Percentiles rank a stretch among this genome's conserved stretches.
phyloP scores from a whole-genome alignment of 139 green algal genomes.

The Chlorella sorokiniana region DNA sequence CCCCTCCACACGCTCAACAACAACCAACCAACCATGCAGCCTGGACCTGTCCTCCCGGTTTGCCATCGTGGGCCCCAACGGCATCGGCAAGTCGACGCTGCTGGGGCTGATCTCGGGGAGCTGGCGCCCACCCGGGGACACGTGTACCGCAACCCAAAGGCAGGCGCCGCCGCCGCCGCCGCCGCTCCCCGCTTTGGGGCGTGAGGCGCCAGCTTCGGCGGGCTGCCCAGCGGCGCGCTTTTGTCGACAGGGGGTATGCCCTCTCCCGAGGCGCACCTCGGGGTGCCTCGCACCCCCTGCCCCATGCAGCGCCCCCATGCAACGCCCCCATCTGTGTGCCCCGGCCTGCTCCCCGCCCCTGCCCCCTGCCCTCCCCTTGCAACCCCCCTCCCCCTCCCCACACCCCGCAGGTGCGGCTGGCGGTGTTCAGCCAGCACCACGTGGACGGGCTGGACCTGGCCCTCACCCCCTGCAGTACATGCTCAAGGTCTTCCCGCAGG shows the following conservation, averaged over 20 bases:
- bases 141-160: conserved; percentile 74
- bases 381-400: background rate
- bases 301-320: too few relatives aligned
- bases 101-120: conserved; percentile 87
- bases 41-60: conserved; percentile 61
- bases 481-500: conserved; percentile 37
- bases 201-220: too few relatives aligned
- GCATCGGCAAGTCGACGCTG: conserved; percentile 82
- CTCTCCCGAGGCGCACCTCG: too few relatives aligned
- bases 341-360: background rate
- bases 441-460: conserved; percentile 95
- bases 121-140: conserved; percentile 86
- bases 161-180: too few relatives aligned
- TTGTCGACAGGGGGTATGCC: too few relatives aligned
- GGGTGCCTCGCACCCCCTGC: too few relatives aligned
- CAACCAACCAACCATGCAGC: conserved; percentile 17
- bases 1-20: background rate
- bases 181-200: too few relatives aligned
- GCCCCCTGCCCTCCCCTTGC: background rate
- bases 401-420: conserved; percentile 73
- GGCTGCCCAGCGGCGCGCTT: too few relatives aligned
- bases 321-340: background rate
- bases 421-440: conserved; percentile 95
- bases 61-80: conserved; percentile 88
- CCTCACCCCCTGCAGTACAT: conserved; percentile 68